Base-by-base conservation (phyloP, 345 rosid species). In the Rhodamnia argentea region DNA sequence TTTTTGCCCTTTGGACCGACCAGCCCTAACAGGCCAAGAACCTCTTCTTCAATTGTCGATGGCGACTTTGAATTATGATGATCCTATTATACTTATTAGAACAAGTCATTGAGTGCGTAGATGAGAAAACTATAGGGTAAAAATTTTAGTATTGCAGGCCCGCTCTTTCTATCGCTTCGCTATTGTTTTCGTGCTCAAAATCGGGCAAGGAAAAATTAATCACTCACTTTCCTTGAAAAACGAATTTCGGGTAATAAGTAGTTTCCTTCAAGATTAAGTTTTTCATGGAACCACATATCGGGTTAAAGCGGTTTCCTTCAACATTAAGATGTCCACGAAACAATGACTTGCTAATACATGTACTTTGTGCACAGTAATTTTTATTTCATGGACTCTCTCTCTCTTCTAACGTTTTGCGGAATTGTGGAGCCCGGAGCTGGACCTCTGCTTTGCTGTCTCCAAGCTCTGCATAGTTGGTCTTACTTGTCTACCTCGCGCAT, bases 371-470 rank as follows among this genome's bases (percentile, higher is more conserved):
- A 3, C 53, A 13, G 53, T 52, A 12, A 52, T 13, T 52, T 52
- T 16, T 2, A 32, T 40, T 82, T 50, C 58, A 59, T 86, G 59
- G 81, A 59, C 87, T 86, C 74, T 23, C 20, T 26, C 70, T 70
- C 78, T 85, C 75, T 86, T 87, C 88, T 83, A 82, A 22, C 74
- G 55, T n/a, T 27, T 58, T 52, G 85, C 84, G 53, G 74, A 81
- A 29, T 23, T 54, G 97, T 95, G 96, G 97, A 92, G 94, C 97
- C 99, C 95, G 90, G 84, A 87, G 87, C 91, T 89, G 94, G 94
- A 89, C 95, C 96, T 90, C 57, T 86, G 95, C 97, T 89, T 92
- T 90, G 97, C 96, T 93, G 98, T 95, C 96, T 87, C 87, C 90
- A 85, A 92, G 92, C 94, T 90, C 93, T 87, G 92, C 91, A 88